Evolutionary conservation across 2,329 filamentous ascomycete species (phyloP).

Genomic region (Graphilbum ipis-grandicollis): DNA sequence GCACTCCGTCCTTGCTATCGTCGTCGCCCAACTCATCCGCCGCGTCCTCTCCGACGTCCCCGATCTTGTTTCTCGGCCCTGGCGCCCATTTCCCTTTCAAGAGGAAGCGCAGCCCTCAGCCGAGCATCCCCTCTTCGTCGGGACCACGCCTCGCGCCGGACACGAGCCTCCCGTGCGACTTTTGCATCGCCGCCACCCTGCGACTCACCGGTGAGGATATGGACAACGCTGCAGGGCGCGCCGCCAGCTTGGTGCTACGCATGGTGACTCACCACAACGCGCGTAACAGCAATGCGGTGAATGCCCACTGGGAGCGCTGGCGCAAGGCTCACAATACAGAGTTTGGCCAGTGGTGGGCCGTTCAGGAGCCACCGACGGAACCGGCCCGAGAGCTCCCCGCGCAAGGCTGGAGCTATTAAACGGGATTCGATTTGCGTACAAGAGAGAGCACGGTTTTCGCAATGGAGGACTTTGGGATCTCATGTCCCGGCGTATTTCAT

Average conservation of each 20-base stretch:
- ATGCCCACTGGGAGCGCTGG: conserved; percentile 5
- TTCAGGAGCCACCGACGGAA: conserved; percentile 4
- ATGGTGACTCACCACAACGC: neutral
- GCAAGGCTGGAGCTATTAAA: conserved; percentile 1
- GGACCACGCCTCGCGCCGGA: neutral
- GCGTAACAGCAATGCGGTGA: neutral
- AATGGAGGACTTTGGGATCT: no score
- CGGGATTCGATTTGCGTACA: no score
- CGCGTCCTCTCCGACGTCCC: neutral
- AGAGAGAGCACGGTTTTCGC: no score
- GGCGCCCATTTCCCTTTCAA: neutral
- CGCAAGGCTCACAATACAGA: neutral
- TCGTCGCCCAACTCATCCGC: neutral
- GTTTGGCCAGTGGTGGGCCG: conserved; percentile 7
- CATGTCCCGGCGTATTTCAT: no score
- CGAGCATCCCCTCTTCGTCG: neutral
- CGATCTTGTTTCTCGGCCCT: neutral
- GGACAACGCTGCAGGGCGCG: neutral
- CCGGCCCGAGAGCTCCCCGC: conserved; percentile 1
- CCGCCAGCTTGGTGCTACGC: neutral
- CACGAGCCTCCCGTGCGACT: neutral
- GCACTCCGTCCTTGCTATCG: neutral
- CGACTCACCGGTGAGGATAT: neutral
- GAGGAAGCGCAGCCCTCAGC: no score
- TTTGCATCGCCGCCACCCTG: neutral